Conservation (phyloP, 495 filamentous ascomycete genomes). For the Penicillium bialowiezense region DNA sequence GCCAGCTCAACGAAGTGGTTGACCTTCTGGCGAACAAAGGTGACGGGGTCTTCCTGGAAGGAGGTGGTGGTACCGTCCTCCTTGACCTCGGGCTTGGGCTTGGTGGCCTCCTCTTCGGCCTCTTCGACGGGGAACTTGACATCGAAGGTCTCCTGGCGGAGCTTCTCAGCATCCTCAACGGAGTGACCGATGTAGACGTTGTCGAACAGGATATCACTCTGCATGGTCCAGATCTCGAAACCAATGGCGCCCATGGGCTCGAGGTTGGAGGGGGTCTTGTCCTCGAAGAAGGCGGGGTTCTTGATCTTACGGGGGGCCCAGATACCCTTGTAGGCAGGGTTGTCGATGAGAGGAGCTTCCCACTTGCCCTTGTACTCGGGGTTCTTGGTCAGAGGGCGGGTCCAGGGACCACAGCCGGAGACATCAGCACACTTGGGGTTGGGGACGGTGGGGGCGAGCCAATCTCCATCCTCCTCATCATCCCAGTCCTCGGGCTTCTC, state of each 20-base stretch:
- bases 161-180: conserved; percentile 82
- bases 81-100: conserved; percentile 71
- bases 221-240: conserved; percentile 99
- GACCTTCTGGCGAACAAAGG: conserved; percentile 87
- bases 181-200: conserved; percentile 99
- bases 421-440: conserved; percentile 95
- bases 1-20: conserved; percentile 82
- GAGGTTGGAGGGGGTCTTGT: conserved; percentile 93
- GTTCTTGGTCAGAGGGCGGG: conserved; percentile 90
- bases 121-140: conserved; percentile 85
- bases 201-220: conserved; percentile 97
- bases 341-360: conserved; percentile 90
- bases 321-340: conserved; percentile 95
- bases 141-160: conserved; percentile 90
- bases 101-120: conserved; percentile 74
- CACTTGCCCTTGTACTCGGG: conserved; percentile 99
- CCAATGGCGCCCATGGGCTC: conserved; percentile 98
- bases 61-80: conserved; percentile 71
- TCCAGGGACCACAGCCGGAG: conserved; percentile 94
- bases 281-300: conserved; percentile 97
- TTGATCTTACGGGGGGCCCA: conserved; percentile 95
- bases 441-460: conserved; percentile 86
- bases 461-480: conserved; percentile 99
- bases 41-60: conserved; percentile 90
- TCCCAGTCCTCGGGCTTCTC: conserved; percentile 99